Conservation (phyloP, 257 asterid species). For the Oldenlandia corymbosa region DNA sequence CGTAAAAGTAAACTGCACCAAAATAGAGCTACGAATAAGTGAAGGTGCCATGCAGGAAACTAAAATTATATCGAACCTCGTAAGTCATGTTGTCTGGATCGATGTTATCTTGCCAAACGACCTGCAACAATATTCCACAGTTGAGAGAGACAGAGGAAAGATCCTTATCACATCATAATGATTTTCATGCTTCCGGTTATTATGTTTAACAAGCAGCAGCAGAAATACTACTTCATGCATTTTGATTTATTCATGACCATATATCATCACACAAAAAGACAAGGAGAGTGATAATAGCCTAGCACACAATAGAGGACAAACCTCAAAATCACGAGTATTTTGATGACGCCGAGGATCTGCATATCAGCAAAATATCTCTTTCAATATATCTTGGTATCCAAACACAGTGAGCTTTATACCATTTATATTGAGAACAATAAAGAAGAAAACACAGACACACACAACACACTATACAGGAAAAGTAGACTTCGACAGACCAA, state of each 20-base stretch:
- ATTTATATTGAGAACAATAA: too few relatives aligned
- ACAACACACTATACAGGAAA: too few relatives aligned
- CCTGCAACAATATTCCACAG: slow-evolving; percentile 32
- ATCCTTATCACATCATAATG: neutral
- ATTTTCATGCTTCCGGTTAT: neutral
- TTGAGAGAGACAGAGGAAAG: slow-evolving; percentile 4
- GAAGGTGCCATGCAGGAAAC: neutral
- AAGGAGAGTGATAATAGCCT: neutral
- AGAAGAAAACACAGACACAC: too few relatives aligned
- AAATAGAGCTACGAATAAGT: too few relatives aligned
- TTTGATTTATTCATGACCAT: neutral
- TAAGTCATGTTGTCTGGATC: slow-evolving; percentile 88
- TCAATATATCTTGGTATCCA: slow-evolving; percentile 6
- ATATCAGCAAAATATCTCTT: neutral
- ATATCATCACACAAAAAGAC: neutral
- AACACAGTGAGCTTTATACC: too few relatives aligned
- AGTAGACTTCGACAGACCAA: neutral
- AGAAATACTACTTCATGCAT: neutral
- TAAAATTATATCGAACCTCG: slow-evolving; percentile 44
- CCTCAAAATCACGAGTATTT: slow-evolving; percentile 59
- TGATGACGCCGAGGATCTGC: slow-evolving; percentile 72
- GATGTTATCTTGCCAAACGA: slow-evolving; percentile 60
- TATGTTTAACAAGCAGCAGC: neutral
- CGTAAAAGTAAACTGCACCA: neutral
- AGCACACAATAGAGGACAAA: slow-evolving; percentile 15